phyloP scores from a whole-genome alignment of 2,329 filamentous ascomycete genomes.

The Ambrosiella cleistominuta region DNA sequence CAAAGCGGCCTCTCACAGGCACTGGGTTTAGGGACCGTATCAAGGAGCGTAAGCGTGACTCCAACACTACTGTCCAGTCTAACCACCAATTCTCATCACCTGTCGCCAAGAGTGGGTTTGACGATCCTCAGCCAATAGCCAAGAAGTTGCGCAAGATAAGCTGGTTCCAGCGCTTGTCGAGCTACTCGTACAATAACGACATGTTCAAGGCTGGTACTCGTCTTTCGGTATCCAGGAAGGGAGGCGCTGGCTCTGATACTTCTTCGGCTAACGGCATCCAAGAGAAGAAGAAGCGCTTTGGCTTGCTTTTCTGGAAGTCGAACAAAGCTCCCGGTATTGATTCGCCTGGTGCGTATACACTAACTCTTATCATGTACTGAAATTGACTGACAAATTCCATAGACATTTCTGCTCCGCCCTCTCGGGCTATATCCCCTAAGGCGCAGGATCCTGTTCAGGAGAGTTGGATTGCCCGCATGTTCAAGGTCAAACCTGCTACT shows the following conservation, averaged over 20 bases:
- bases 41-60: constrained; percentile 10
- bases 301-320: constrained; percentile 38
- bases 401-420: not conserved
- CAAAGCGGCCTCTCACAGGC: constrained; percentile 17
- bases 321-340: constrained; percentile 19
- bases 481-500: constrained; percentile 71
- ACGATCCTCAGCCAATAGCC: constrained; percentile 19
- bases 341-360: not conserved
- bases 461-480: constrained; percentile 78
- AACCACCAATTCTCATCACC: not conserved
- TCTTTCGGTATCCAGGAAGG: not conserved
- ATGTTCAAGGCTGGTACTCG: constrained; percentile 7
- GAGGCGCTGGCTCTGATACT: constrained; percentile 3
- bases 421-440: constrained; percentile 13
- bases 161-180: constrained; percentile 31
- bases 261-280: constrained; percentile 3
- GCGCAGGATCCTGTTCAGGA: constrained; percentile 48
- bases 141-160: constrained; percentile 26
- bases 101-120: constrained; percentile 2
- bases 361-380: not conserved
- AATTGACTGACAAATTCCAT: not conserved
- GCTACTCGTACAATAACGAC: constrained; percentile 9
- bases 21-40: constrained; percentile 10
- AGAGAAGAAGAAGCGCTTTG: constrained; percentile 31
- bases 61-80: not conserved